Evolutionary conservation across 352 stramenopile species (phyloP), one percentile per base, ranked within the genome.

Genomic region (Phytophthora kernoviae): DNA sequence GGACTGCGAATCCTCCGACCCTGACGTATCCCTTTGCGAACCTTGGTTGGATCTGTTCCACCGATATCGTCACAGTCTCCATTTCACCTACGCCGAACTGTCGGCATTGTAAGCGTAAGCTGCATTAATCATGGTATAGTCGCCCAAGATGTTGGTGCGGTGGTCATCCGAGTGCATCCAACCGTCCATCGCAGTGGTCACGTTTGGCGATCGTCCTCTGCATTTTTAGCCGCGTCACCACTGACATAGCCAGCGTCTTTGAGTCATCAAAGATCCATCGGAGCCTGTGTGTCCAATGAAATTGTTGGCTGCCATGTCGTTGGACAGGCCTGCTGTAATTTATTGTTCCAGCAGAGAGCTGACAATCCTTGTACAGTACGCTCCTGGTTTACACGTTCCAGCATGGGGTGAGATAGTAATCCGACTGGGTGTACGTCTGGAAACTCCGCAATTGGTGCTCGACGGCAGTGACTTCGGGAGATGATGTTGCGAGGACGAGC

Each of bases 81-180:
- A 7, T 14, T 7, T 60, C 53, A 14, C 42, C 48, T 0, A 37
- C 40, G 4, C 42, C 66, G 43, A 79, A 82, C 46, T 70, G 17
- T 57, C 47, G 0, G 56, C 21, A 51, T 54, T 67, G 56, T 61
- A 61, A 0, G 54, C 53, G 54, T 70, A 70, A 6, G 46, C 61
- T 0, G 45, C 54, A 17, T 54, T 54, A 17, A 69, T 59, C 17
- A 58, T 43, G 10, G 49, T 61, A 22, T 65, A 70, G 10, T 52
- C 22, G 26, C 47, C 48, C 9, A 81, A 32, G 48, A 81, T 63
- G 61, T 78, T 81, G 24, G 51, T 49, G 18, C 59, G 56, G 54
- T 81, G 72, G n/a, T 68, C 72, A 15, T 48, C 34, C 44, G 72
- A 81, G 59, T 70, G 62, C 73, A 81, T 81, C 73, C 69, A 82